Conservation (phyloP, 2,329 filamentous ascomycete species). For the Fusarium avenaceum region DNA sequence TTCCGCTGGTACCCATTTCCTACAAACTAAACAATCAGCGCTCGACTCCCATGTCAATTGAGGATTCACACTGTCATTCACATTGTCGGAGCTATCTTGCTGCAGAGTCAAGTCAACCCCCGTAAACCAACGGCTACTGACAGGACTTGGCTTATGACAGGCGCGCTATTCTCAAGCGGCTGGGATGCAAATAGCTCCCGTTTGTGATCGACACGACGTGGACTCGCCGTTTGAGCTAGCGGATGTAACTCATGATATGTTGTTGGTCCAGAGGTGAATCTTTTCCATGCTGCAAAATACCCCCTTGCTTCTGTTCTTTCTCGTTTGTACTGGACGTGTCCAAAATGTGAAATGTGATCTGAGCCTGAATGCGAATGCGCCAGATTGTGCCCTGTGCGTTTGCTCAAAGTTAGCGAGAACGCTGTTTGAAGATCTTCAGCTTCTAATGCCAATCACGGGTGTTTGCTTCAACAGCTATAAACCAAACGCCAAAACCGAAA, state of each 20-base stretch:
- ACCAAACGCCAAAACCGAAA: not conserved
- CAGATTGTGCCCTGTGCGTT: conserved; percentile 25
- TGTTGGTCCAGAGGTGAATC: not conserved
- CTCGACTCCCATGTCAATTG: conserved; percentile 3
- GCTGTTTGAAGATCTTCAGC: conserved; percentile 5
- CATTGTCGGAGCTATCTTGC: not conserved
- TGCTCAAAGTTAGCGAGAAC: conserved; percentile 6
- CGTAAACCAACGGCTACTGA: conserved; percentile 4
- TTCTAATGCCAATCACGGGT: conserved; percentile 5
- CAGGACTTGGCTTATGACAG: not conserved
- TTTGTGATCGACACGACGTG: conserved; percentile 30
- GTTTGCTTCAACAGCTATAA: not conserved
- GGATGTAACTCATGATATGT: not conserved
- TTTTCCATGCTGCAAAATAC: too few species aligned
- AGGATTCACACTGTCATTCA: conserved; percentile 20
- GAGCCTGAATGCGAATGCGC: not conserved
- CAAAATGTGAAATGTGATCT: not conserved
- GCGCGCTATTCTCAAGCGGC: conserved; percentile 13
- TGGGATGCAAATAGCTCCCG: conserved; percentile 10
- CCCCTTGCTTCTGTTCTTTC: not conserved
- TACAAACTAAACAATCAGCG: too few species aligned
- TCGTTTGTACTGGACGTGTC: not conserved
- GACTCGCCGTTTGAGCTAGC: conserved; percentile 22
- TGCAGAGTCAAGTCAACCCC: not conserved
- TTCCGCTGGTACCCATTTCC: not conserved